Conservation (phyloP, 768 basidiomycete genomes). For the Mycena alexandri region DNA sequence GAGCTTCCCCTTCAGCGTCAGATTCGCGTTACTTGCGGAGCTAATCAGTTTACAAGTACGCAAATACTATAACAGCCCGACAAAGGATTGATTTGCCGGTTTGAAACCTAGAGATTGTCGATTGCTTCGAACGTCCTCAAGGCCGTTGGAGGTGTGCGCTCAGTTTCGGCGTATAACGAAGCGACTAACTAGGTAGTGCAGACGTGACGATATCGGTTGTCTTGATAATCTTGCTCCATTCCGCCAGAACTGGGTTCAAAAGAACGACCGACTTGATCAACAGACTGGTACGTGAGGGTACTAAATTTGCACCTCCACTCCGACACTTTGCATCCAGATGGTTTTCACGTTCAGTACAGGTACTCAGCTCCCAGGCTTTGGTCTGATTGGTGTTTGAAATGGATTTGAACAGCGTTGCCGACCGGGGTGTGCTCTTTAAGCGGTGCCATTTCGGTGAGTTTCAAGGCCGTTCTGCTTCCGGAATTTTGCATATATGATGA, state of each 20-base stretch:
- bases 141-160: no score
- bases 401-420: neutral
- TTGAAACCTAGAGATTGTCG: constrained; percentile 8
- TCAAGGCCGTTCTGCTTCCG: no score
- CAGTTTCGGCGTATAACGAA: no score
- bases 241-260: constrained; percentile 20
- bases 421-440: constrained; percentile 1
- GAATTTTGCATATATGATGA: neutral
- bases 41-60: neutral
- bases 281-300: neutral
- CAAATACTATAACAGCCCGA: neutral
- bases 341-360: constrained; percentile 3
- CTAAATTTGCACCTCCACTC: neutral
- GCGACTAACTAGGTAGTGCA: no score
- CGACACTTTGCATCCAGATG: neutral
- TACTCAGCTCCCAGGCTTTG: neutral
- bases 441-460: constrained; percentile 6
- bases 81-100: neutral
- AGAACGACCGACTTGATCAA: constrained; percentile 23
- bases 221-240: neutral
- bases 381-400: neutral
- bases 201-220: constrained; percentile 9
- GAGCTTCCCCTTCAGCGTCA: no score
- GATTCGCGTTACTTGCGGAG: neutral
- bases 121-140: constrained; percentile 6